Evolutionary conservation across 306 rosid species (phyloP).

Genomic region (Pueraria montana): DNA sequence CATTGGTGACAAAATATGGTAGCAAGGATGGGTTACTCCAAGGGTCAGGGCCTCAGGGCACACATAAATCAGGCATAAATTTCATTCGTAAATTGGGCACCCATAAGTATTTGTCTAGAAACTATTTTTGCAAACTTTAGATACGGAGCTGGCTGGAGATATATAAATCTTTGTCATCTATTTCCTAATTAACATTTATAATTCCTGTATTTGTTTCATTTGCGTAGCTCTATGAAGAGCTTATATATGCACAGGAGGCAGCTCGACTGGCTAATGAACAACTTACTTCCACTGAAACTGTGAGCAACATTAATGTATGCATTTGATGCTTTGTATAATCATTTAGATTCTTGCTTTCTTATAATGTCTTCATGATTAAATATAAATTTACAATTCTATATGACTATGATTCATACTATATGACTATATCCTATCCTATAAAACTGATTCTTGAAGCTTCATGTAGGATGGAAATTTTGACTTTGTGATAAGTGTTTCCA

Average conservation of each 20-base stretch:
- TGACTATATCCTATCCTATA: slow-evolving; percentile 26
- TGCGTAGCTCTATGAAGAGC: slow-evolving; percentile 77
- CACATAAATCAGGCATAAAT: background rate
- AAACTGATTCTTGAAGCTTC: slow-evolving; percentile 49
- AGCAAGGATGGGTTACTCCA: slow-evolving; percentile 17
- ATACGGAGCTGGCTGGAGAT: background rate
- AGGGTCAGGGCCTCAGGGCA: background rate
- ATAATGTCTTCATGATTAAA: slow-evolving; percentile 24
- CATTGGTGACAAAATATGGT: slow-evolving; percentile 16
- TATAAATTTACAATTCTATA: slow-evolving; percentile 31
- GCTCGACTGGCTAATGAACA: slow-evolving; percentile 70
- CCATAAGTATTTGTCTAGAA: slow-evolving; percentile 1
- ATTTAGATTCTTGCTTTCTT: slow-evolving; percentile 23
- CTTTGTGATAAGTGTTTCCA: slow-evolving; percentile 55
- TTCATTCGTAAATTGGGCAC: slow-evolving; percentile 14
- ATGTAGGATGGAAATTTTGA: slow-evolving; percentile 70
- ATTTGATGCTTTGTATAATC: slow-evolving; percentile 41
- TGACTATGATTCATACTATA: slow-evolving; percentile 6
- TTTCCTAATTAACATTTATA: slow-evolving; percentile 39
- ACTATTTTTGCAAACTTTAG: background rate
- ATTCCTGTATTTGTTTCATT: slow-evolving; percentile 37
- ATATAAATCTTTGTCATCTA: slow-evolving; percentile 17
- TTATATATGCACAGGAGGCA: slow-evolving; percentile 69
- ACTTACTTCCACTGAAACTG: slow-evolving; percentile 58
- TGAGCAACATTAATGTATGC: slow-evolving; percentile 49